Evolutionary conservation across 2,329 filamentous ascomycete genomes (phyloP).

Genomic region (Aphanocladium album): DNA sequence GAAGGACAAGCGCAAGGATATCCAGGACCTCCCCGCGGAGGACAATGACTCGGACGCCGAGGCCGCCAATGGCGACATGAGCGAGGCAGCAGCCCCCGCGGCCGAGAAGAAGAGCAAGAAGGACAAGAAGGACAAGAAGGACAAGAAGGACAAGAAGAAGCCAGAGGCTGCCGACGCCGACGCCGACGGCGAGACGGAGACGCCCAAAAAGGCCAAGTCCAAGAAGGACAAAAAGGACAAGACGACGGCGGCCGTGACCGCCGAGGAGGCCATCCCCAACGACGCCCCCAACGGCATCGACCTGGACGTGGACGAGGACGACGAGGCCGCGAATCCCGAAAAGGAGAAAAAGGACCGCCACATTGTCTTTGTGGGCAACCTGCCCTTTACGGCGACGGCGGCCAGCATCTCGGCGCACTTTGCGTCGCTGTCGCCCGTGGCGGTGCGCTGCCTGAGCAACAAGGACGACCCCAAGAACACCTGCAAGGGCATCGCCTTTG

Average conservation of each 20-base stretch:
- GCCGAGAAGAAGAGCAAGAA: slow-evolving; percentile 23
- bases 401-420: slow-evolving; percentile 71
- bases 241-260: slow-evolving; percentile 11
- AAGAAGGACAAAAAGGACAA: slow-evolving; percentile 23
- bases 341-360: slow-evolving; percentile 23
- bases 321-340: slow-evolving; percentile 13
- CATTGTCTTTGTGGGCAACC: slow-evolving; percentile 59
- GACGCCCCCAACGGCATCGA: slow-evolving; percentile 25
- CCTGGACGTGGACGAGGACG: slow-evolving; percentile 11
- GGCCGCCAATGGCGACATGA: slow-evolving; percentile 18
- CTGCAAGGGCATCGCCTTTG: slow-evolving; percentile 74
- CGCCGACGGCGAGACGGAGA: slow-evolving; percentile 26
- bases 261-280: slow-evolving; percentile 21
- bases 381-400: slow-evolving; percentile 76
- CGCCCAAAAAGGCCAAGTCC: slow-evolving; percentile 9
- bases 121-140: slow-evolving; percentile 28
- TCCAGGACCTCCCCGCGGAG: slow-evolving; percentile 32
- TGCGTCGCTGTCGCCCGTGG: slow-evolving; percentile 51
- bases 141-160: slow-evolving; percentile 24
- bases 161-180: background rate
- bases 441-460: slow-evolving; percentile 61
- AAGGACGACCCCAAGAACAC: slow-evolving; percentile 52
- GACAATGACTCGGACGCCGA: slow-evolving; percentile 19
- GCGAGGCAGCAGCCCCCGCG: slow-evolving; percentile 18
- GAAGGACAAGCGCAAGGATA: slow-evolving; percentile 36